Conservation (phyloP, 352 stramenopile genomes). For the Globisporangium spiculum region DNA sequence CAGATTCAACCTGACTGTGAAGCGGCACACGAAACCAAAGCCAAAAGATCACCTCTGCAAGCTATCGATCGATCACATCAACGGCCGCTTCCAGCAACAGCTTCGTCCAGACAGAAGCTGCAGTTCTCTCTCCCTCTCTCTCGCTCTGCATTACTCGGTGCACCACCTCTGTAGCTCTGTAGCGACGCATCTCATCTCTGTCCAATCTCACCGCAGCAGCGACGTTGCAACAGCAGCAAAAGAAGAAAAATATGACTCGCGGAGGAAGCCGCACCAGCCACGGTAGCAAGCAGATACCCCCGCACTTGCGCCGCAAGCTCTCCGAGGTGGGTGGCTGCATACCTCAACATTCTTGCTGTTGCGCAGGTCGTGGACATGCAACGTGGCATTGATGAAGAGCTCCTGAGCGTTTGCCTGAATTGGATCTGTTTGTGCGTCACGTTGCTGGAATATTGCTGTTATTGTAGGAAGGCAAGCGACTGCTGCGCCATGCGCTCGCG, state of each 20-base stretch:
- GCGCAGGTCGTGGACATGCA: background rate
- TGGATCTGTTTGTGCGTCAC: background rate
- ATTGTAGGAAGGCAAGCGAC: constrained; percentile 42
- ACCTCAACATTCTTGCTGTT: background rate
- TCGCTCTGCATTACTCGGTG: background rate
- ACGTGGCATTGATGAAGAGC: background rate
- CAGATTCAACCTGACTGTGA: constrained; percentile 1
- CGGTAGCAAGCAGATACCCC: constrained; percentile 19
- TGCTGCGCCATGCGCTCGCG: constrained; percentile 50
- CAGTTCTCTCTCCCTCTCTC: background rate
- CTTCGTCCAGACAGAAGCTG: background rate
- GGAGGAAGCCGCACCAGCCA: constrained; percentile 1
- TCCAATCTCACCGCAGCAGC: background rate
- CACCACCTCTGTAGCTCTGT: background rate
- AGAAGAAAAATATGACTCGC: constrained; percentile 8
- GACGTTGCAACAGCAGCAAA: background rate
- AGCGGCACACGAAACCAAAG: background rate
- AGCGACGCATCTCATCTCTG: background rate
- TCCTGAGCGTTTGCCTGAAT: background rate
- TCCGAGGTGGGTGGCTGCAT: constrained; percentile 19
- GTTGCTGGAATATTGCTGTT: background rate
- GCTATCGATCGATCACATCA: background rate
- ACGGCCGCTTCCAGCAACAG: background rate
- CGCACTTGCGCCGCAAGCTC: constrained; percentile 33
- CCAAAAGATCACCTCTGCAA: background rate